Percentiles rank a stretch among this genome's conserved stretches.
These are phyloP conservation scores for Jimgerdemannia flammicorona DNA, from an alignment of 192 early-diverging fungal genomes.

Conservation along the genomic window DNA sequence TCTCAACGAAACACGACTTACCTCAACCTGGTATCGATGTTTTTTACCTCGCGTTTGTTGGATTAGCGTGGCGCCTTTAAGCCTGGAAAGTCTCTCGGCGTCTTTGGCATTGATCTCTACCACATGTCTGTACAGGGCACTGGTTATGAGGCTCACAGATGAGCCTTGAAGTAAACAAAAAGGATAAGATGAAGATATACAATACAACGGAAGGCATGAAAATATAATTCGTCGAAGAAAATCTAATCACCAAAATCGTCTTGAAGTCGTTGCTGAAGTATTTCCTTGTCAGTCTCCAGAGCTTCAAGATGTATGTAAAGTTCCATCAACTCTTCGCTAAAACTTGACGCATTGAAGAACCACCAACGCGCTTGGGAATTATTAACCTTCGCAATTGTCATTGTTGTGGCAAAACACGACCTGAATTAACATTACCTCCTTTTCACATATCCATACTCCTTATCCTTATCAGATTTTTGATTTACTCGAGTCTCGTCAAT, in stretches of 20 bases:
- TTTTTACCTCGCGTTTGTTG: conserved; percentile 43
- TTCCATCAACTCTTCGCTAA: conserved; percentile 26
- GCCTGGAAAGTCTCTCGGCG: conserved; percentile 24
- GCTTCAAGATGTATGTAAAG: conserved; percentile 36
- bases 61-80: conserved; percentile 37
- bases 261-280: conserved; percentile 36
- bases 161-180: background rate
- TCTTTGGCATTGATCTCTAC: conserved; percentile 51
- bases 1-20: background rate
- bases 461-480: conserved; percentile 27
- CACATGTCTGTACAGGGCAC: conserved; percentile 41
- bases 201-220: background rate
- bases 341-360: conserved; percentile 12
- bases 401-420: background rate
- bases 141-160: conserved; percentile 38
- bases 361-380: background rate
- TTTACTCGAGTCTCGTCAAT: conserved; percentile 41
- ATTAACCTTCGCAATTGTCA: background rate
- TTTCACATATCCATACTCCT: conserved; percentile 49
- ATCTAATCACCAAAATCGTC: conserved; percentile 24
- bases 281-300: conserved; percentile 37
- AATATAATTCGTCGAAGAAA: background rate
- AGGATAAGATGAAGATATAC: background rate
- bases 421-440: background rate
- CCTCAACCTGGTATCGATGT: conserved; percentile 43